Evolutionary conservation across 805 yeast genomes (phyloP).

Genomic region (Nakazawaea ishiwadae): DNA sequence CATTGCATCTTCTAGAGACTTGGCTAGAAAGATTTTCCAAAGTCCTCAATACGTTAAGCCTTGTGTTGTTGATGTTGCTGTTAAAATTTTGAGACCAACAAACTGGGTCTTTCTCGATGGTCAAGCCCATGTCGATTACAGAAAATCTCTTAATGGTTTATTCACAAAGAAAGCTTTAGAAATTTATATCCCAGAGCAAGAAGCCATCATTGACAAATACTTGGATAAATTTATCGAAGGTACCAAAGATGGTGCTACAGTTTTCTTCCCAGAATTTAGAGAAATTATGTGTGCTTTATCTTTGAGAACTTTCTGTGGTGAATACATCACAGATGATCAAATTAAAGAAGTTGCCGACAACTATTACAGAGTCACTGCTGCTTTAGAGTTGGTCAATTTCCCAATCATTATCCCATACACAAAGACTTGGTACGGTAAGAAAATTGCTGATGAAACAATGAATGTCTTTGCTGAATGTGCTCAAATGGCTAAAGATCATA

Average conservation of each 20-base stretch:
- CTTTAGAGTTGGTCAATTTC: conserved; percentile 94
- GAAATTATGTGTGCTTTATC: conserved; percentile 95
- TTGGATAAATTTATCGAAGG: conserved; percentile 57
- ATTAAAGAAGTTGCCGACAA: conserved; percentile 86
- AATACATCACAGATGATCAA: conserved; percentile 88
- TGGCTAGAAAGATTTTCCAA: conserved; percentile 80
- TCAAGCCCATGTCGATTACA: conserved; percentile 89
- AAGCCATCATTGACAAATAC: conserved; percentile 78
- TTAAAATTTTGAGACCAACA: conserved; percentile 87
- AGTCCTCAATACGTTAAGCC: conserved; percentile 91
- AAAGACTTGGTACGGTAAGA: conserved; percentile 96
- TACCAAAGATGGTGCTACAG: conserved; percentile 56
- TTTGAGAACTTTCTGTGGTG: conserved; percentile 92
- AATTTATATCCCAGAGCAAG: conserved; percentile 80
- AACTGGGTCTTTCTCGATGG: conserved; percentile 99
- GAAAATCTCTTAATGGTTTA: conserved; percentile 84
- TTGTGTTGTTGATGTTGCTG: conserved; percentile 96
- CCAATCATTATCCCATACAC: conserved; percentile 95
- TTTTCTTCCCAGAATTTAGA: conserved; percentile 91
- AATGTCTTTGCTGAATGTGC: conserved; percentile 87
- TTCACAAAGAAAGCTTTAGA: conserved; percentile 83
- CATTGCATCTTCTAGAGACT: conserved; percentile 82
- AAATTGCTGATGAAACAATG: conserved; percentile 92
- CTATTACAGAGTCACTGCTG: conserved; percentile 89
- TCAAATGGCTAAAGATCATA: conserved; percentile 74